phyloP scores from a whole-genome alignment of 1,139 yeast species.

The Geotrichum bryndzae region DNA sequence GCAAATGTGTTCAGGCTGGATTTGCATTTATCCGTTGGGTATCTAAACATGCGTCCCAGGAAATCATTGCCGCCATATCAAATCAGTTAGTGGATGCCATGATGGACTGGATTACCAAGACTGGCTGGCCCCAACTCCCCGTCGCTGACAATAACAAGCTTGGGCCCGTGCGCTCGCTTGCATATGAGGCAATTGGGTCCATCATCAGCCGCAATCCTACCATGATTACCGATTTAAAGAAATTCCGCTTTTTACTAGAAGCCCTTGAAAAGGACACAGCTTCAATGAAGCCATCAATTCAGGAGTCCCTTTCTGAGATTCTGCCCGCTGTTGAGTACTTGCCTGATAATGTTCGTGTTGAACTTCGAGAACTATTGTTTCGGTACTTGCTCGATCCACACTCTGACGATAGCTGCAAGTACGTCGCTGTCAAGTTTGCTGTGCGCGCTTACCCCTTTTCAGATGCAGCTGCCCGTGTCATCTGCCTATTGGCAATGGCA shows the following conservation, averaged over 20 bases:
- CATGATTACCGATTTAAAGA: conserved; percentile 33
- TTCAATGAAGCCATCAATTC: conserved; percentile 63
- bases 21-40: conserved; percentile 60
- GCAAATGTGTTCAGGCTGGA: conserved; percentile 46
- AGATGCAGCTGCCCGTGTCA: conserved; percentile 61
- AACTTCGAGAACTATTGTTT: conserved; percentile 44
- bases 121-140: conserved; percentile 35
- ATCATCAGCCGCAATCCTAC: conserved; percentile 48
- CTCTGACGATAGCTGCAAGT: conserved; percentile 43
- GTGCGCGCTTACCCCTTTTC: conserved; percentile 62
- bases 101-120: conserved; percentile 28
- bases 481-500: conserved; percentile 63
- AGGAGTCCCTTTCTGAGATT: conserved; percentile 62
- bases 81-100: conserved; percentile 20
- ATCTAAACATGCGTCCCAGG: conserved; percentile 24
- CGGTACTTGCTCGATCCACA: conserved; percentile 35
- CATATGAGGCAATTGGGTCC: conserved; percentile 74
- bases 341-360: conserved; percentile 37
- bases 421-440: conserved; percentile 58
- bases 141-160: conserved; percentile 28
- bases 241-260: conserved; percentile 60
- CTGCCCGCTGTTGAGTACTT: conserved; percentile 46
- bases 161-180: conserved; percentile 48
- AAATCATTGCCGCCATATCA: conserved; percentile 21
- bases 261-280: conserved; percentile 61